A percentile compares a stretch with the other conserved stretches of the same genome.
Conservation (phyloP, 305 asterid species). For the Fraxinus ornus region DNA sequence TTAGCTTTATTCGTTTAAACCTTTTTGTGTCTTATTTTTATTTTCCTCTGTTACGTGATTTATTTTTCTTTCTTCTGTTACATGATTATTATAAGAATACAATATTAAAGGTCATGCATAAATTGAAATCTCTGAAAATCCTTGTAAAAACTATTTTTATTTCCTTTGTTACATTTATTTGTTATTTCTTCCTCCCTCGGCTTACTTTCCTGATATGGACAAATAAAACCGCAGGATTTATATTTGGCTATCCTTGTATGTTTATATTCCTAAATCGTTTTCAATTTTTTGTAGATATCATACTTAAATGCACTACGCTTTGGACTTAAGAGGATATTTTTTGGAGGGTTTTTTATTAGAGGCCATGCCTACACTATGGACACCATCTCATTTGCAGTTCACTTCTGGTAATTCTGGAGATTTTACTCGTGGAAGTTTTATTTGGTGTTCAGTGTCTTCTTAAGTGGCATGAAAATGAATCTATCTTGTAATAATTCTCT, state of each 20-base stretch:
- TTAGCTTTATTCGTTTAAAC: neutral
- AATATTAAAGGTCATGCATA: neutral
- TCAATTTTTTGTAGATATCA: conserved; percentile 57
- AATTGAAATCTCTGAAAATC: neutral
- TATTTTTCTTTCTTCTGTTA: neutral
- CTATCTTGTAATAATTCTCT: conserved; percentile 4
- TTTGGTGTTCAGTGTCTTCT: neutral
- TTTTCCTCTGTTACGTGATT: neutral
- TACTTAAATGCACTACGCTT: conserved; percentile 90
- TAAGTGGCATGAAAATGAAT: neutral
- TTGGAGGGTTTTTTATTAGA: conserved; percentile 98
- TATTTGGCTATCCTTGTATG: neutral
- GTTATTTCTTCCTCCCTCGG: neutral
- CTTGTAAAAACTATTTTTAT: neutral
- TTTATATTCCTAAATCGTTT: conserved; percentile 12
- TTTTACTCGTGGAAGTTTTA: neutral
- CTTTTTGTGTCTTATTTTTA: neutral
- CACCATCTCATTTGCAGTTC: conserved; percentile 96
- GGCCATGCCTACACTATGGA: conserved; percentile 99
- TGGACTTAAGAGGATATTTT: conserved; percentile 93
- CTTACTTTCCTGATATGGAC: neutral
- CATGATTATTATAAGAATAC: neutral
- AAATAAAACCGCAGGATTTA: neutral
- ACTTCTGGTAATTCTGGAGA: conserved; percentile 64
- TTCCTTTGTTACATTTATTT: neutral